Evolutionary conservation across 495 filamentous ascomycete species (phyloP), one percentile per base, ranked within the genome.

Genomic region (Podospora sp.): DNA sequence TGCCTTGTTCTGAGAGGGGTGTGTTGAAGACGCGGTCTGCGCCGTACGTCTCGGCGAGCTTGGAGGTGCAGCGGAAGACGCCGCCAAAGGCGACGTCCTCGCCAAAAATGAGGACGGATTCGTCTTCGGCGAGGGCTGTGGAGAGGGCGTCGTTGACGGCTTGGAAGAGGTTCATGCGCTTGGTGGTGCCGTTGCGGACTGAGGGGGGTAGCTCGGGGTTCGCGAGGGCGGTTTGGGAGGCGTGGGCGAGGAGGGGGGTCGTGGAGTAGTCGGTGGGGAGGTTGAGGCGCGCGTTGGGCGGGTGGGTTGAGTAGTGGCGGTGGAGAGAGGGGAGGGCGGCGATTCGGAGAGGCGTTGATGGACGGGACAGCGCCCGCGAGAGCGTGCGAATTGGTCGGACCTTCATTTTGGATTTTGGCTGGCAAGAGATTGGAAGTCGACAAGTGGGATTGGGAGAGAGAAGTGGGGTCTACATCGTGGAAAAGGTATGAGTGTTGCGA

Each of bases 81-180:
- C 95, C 95, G 16, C 95, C 95, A 70, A 99, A 99, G 40, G 94
- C 91, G 24, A 99, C 92, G 76, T 99, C 95, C 81, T 99, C 95
- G 55, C 95, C 95, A 68, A 99, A 99, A 35, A 99, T 85, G 51
- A 97, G 81, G 25, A 96, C 92, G 22, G 89, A 89, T 65, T 94
- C 91, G 69, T 97, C 94, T 18, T 89, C 86, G 14, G 89, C 84
- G n/a, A 99, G 84, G 35, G 95, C 91, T 50, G 87, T 90, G 33
- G 90, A 84, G 12, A 99, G 82, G 16, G 94, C 94, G 72, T 92
- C 88, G 78, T 97, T 97, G 80, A 99, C 88, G 24, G 95, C 90
- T 75, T 95, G 90, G 82, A 93, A 97, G 61, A 96, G 84, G 77
- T 97, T 98, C 83, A 96, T 88, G 50, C 91, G 88, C 71, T 91